phyloP scores from a whole-genome alignment of 495 filamentous ascomycete species.

The Penicillium soppii region DNA sequence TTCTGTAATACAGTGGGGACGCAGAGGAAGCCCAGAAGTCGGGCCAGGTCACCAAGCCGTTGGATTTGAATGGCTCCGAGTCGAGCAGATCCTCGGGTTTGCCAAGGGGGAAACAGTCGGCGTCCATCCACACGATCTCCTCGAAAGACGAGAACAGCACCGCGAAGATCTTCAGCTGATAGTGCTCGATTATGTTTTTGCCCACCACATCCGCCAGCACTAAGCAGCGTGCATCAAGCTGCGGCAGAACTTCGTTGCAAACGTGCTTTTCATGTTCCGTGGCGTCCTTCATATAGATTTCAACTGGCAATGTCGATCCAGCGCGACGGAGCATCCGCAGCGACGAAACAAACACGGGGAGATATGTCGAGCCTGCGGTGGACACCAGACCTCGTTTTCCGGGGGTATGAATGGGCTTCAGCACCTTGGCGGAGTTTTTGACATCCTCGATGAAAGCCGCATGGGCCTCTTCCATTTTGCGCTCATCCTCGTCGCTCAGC shows the following conservation, averaged over 20 bases:
- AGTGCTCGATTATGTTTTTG: constrained; percentile 42
- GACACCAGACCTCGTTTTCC: constrained; percentile 57
- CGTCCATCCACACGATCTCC: constrained; percentile 62
- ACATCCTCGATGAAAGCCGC: constrained; percentile 41
- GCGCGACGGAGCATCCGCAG: constrained; percentile 58
- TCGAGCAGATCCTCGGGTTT: constrained; percentile 52
- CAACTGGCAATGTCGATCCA: constrained; percentile 55
- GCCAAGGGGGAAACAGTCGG: constrained; percentile 54
- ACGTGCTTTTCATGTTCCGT: constrained; percentile 50
- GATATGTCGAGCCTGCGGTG: constrained; percentile 44
- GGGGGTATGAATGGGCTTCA: constrained; percentile 41
- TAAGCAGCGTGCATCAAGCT: constrained; percentile 52
- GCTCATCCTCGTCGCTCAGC: constrained; percentile 31
- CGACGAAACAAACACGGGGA: constrained; percentile 50
- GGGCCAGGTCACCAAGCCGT: constrained; percentile 59
- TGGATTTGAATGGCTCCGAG: constrained; percentile 49
- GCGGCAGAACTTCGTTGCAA: constrained; percentile 52
- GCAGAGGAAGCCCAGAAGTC: constrained; percentile 59
- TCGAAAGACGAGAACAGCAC: constrained; percentile 56
- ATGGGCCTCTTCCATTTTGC: constrained; percentile 42
- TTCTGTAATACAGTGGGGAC: constrained; percentile 53
- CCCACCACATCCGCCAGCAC: constrained; percentile 46
- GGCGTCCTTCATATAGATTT: constrained; percentile 55
- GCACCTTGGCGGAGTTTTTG: constrained; percentile 20
- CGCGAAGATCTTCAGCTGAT: constrained; percentile 56